Evolutionary conservation across 2,329 filamentous ascomycete genomes (phyloP).

Genomic region (Lachnellula willkommii): DNA sequence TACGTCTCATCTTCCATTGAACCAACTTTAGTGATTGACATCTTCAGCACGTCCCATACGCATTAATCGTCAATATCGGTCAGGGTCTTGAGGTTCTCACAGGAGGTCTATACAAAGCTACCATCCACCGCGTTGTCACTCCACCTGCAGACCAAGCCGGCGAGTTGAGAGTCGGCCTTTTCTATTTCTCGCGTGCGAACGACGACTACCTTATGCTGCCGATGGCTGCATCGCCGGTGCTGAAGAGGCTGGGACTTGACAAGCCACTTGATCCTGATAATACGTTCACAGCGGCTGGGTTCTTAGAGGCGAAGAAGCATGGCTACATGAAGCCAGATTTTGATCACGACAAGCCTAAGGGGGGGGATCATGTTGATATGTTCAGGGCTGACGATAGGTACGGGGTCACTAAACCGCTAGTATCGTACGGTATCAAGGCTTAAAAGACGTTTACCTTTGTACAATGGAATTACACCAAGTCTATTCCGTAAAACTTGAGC

Average conservation of each 20-base stretch:
- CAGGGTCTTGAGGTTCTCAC: constrained; percentile 30
- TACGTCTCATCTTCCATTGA: too few relatives aligned
- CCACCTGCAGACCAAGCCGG: constrained; percentile 34
- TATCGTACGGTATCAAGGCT: too few relatives aligned
- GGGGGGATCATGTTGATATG: too few relatives aligned
- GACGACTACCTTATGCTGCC: constrained; percentile 33
- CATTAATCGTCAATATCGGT: constrained; percentile 37
- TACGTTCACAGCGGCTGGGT: constrained; percentile 28
- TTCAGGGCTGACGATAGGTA: too few relatives aligned
- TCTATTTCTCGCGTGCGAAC: constrained; percentile 38
- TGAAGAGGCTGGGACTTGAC: constrained; percentile 34
- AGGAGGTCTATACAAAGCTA: constrained; percentile 32
- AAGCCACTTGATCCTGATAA: constrained; percentile 27
- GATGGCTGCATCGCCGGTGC: constrained; percentile 33
- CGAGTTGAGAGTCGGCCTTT: constrained; percentile 34
- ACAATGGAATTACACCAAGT: too few relatives aligned
- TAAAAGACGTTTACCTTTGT: too few relatives aligned
- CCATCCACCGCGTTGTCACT: constrained; percentile 30
- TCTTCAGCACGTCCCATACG: constrained; percentile 29
- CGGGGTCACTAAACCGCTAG: too few relatives aligned
- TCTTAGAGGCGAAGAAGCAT: constrained; percentile 30
- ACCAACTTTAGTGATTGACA: too few relatives aligned
- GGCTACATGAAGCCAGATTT: constrained; percentile 30
- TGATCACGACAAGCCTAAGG: constrained; percentile 21
- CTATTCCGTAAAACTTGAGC: too few relatives aligned